Evolutionary conservation across 257 asterid genomes (phyloP), one percentile per base, ranked within the genome.

Genomic region (Solanum paucissectum): DNA sequence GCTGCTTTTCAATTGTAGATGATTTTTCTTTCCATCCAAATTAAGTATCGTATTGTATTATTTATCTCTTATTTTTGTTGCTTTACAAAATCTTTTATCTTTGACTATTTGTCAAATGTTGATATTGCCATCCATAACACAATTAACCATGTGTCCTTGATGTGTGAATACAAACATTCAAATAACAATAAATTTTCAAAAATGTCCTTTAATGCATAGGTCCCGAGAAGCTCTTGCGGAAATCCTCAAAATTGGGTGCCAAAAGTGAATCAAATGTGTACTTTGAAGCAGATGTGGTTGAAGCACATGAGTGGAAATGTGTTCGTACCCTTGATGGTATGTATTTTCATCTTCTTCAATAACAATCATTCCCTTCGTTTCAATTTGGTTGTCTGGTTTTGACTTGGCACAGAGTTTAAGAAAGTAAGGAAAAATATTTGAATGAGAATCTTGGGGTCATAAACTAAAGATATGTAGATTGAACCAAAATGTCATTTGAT

Each of bases 251-350:
- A 88, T 29, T 95, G 87, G 93, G 91, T 84, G 88, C 88, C 77
- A 89, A 87, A 86, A 88, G 89, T 86, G 89, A 86, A 88, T 69
- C 91, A 83, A 93, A 92, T 81, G 89, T 91, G 60, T 93, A 86
- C 91, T 93, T 87, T 88, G 98, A 95, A 84, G 95, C 95, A 88
- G 94, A 97, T 92, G 95, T 87, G 77, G 89, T 95, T 76, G 98
- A 97, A 88, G 98, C 93, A 82, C 95, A 94, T 93, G 95, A 95
- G 89, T 97, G 99, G 99, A 96, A 93, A 92, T 97, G 99, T 83
- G 94, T 97, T 73, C 98, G 96, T 84, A 96, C 98, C n/a, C 81
- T 92, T 87, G 94, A 94, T 86, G 99, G 99, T 96, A 92, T 87
- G 85, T 87, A 77, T 83, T 60, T 81, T 90, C 74, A n/a, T 71